Percentiles rank a stretch among this genome's conserved stretches.
Conservation (phyloP, 805 yeast genomes). For the Ogataea neopini region DNA sequence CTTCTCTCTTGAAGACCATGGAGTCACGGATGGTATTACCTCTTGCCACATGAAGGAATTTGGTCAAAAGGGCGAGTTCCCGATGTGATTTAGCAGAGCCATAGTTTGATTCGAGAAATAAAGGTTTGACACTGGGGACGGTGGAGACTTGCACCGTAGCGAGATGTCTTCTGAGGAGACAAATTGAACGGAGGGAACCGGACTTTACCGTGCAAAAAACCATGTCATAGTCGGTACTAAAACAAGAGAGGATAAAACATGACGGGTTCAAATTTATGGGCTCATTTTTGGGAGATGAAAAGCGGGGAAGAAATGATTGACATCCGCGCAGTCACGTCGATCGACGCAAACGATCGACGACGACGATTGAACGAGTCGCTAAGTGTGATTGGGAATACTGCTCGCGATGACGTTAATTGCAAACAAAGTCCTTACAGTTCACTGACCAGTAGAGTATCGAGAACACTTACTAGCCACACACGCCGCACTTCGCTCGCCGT, state of each 20-base stretch:
- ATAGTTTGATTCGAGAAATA: not conserved
- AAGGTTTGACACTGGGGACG: not conserved
- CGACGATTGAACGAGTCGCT: too few species aligned
- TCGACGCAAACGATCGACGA: too few species aligned
- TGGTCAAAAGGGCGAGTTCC: conserved; percentile 1
- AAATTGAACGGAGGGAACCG: not conserved
- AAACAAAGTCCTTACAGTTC: not conserved
- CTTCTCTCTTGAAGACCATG: not conserved
- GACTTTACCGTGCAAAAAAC: not conserved
- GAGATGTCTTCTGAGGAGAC: not conserved
- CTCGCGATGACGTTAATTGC: not conserved
- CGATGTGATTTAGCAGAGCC: not conserved
- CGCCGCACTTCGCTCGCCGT: too few species aligned
- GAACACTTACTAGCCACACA: too few species aligned
- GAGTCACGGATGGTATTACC: not conserved
- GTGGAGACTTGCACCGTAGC: not conserved
- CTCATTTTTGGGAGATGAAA: not conserved
- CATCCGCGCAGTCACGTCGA: not conserved
- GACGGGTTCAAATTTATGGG: not conserved
- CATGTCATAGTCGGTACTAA: not conserved
- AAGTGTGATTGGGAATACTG: too few species aligned
- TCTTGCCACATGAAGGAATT: not conserved
- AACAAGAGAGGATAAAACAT: not conserved
- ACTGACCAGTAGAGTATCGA: too few species aligned
- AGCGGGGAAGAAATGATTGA: conserved; percentile 3